Percentiles rank a stretch among this genome's conserved stretches.
phyloP scores from a whole-genome alignment of 148 eudicot genomes.

The Nepenthes gracilis region DNA sequence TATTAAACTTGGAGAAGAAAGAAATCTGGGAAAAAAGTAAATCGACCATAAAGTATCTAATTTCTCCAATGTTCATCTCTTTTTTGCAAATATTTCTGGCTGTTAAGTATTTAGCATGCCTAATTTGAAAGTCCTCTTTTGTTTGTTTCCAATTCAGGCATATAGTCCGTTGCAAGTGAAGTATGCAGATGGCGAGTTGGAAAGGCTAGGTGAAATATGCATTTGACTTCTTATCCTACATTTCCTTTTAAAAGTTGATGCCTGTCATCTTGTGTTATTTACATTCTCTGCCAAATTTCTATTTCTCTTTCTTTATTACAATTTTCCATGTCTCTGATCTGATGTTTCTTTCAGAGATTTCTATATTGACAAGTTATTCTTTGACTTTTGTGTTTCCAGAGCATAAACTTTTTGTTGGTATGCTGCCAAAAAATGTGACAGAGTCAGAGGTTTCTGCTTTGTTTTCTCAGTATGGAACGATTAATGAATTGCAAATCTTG shows the following conservation, averaged over 20 bases:
- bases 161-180: conserved; percentile 99
- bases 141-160: conserved; percentile 37
- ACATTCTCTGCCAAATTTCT: not conserved
- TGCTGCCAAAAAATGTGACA: conserved; percentile 95
- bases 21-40: no score
- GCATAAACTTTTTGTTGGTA: conserved; percentile 94
- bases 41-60: no score
- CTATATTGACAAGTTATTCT: conserved; percentile 4
- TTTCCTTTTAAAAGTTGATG: not conserved
- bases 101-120: no score
- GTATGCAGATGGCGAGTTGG: conserved; percentile 99
- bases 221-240: conserved; percentile 6
- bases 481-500: conserved; percentile 83
- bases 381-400: conserved; percentile 32
- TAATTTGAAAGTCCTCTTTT: no score
- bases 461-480: conserved; percentile 81
- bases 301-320: not conserved
- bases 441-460: conserved; percentile 78
- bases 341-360: not conserved
- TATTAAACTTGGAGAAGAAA: no score
- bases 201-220: conserved; percentile 66
- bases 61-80: no score
- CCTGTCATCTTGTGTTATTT: not conserved
- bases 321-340: not conserved
- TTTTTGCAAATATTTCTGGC: no score